These are phyloP conservation scores for Aspergillus carbonarius DNA, from an alignment of 2,329 filamentous ascomycete genomes.

Conservation along the genomic window DNA sequence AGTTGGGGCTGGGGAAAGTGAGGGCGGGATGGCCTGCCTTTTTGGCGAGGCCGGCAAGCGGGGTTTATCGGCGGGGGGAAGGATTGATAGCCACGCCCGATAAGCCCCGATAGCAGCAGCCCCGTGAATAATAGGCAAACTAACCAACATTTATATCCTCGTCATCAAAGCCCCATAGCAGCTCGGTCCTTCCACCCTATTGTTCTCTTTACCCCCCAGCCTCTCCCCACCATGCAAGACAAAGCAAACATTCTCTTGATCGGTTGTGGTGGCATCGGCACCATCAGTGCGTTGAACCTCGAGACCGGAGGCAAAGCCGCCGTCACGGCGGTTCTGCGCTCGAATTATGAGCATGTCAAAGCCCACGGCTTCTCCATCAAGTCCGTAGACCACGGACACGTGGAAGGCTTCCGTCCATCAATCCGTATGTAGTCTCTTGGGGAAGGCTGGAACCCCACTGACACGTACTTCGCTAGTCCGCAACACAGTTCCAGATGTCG, in stretches of 20 bases:
- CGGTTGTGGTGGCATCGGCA: conserved; percentile 59
- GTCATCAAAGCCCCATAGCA: not conserved
- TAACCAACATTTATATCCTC: not conserved
- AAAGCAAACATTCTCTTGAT: conserved; percentile 53
- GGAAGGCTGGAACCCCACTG: not conserved
- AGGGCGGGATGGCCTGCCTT: not conserved
- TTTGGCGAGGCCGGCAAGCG: not conserved
- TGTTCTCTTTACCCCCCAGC: not conserved
- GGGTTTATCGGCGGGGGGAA: not conserved
- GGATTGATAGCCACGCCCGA: not conserved
- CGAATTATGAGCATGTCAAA: conserved; percentile 55
- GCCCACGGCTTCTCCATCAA: conserved; percentile 55
- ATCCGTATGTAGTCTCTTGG: conserved; percentile 25
- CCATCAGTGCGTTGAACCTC: conserved; percentile 57
- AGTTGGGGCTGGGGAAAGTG: not conserved
- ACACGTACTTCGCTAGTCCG: conserved; percentile 37
- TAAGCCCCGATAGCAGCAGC: not conserved
- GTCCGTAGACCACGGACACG: conserved; percentile 55
- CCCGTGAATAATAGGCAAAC: too few species aligned
- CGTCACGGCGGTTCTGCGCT: conserved; percentile 58
- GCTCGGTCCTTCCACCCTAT: not conserved
- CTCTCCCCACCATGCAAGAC: not conserved
- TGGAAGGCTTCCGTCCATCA: conserved; percentile 47
- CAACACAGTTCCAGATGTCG: conserved; percentile 50
- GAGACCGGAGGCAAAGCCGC: conserved; percentile 52